phyloP scores from a whole-genome alignment of 2,329 filamentous ascomycete genomes.

The Trichoderma afroharzianum region DNA sequence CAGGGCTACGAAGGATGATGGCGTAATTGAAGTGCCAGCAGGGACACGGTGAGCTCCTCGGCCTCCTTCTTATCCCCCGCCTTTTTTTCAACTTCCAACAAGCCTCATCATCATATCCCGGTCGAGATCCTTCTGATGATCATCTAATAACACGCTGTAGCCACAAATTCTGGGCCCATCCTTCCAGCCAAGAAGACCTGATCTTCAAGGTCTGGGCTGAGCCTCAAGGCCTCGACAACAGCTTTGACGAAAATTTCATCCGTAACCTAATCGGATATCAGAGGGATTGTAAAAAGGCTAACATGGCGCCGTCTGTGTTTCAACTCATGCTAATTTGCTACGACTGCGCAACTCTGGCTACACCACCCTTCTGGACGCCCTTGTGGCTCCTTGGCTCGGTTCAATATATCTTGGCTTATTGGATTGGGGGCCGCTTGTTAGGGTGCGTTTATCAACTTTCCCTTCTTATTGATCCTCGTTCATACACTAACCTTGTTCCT shows the following conservation, averaged over 20 bases:
- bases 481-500: not conserved
- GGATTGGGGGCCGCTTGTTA: not conserved
- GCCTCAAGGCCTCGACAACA: constrained; percentile 10
- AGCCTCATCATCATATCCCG: too few species aligned
- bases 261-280: constrained; percentile 8
- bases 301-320: not conserved
- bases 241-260: constrained; percentile 9
- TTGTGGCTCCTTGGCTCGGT: not conserved
- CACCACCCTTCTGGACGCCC: constrained; percentile 5
- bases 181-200: not conserved
- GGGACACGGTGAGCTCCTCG: not conserved
- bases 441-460: not conserved
- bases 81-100: not conserved
- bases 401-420: not conserved
- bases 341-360: constrained; percentile 6
- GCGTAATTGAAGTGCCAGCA: constrained; percentile 1
- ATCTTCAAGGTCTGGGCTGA: constrained; percentile 8
- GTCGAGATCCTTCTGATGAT: not conserved
- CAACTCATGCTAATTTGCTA: not conserved
- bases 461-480: not conserved
- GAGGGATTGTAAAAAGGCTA: not conserved
- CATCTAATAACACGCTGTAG: not conserved
- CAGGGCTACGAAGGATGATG: constrained; percentile 2
- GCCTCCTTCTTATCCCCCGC: not conserved
- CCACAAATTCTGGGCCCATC: not conserved